Conservation (phyloP, 2,329 filamentous ascomycete species). For the Phyllosticta citriasiana region DNA sequence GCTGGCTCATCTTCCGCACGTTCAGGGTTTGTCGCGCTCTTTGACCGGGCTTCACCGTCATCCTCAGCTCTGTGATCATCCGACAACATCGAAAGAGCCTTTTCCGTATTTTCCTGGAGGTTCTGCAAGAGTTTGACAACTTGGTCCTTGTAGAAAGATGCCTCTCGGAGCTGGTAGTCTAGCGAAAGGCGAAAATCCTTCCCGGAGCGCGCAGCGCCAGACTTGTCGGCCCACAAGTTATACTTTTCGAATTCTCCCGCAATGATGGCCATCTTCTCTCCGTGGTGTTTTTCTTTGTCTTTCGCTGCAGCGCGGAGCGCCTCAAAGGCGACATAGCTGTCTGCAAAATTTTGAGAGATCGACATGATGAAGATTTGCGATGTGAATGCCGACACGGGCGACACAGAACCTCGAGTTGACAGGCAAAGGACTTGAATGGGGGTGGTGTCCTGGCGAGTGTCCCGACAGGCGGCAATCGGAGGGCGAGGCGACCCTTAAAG, state of each 20-base stretch:
- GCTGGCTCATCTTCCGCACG: neutral
- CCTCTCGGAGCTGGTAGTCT: constrained; percentile 15
- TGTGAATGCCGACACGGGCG: neutral
- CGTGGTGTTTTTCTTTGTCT: neutral
- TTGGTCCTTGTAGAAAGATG: constrained; percentile 13
- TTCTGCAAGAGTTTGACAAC: neutral
- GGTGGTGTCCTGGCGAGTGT: neutral
- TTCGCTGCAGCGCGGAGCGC: neutral
- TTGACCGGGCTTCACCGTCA: neutral
- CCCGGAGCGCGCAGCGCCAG: constrained; percentile 13
- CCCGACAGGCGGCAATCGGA: neutral
- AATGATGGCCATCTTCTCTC: neutral
- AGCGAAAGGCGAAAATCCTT: constrained; percentile 12
- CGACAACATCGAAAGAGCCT: neutral
- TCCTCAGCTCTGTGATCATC: neutral
- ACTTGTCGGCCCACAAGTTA: constrained; percentile 15
- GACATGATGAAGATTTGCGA: neutral
- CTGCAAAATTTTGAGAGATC: neutral
- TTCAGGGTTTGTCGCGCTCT: neutral
- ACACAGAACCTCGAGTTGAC: neutral
- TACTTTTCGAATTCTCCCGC: constrained; percentile 13
- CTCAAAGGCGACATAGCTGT: neutral
- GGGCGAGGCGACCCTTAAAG: neutral
- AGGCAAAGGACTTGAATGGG: neutral
- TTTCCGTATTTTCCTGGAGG: neutral